These are phyloP conservation scores for Adiantum capillusveneris DNA, from an alignment of 75 land plant species.

Conservation along the genomic window DNA sequence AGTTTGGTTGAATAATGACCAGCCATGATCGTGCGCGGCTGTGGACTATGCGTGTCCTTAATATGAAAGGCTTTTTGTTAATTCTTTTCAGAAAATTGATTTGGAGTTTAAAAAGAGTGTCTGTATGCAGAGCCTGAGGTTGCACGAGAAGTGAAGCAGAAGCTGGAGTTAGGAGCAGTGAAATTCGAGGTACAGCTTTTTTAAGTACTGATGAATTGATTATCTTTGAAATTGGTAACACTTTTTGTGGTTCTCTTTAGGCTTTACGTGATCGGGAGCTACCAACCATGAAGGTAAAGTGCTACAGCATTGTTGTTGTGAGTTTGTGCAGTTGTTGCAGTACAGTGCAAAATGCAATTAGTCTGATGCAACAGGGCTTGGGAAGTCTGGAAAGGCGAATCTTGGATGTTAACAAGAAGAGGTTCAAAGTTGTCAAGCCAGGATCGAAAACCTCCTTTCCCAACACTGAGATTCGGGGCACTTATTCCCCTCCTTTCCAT, in stretches of 20 bases:
- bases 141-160: slow-evolving; percentile 82
- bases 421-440: slow-evolving; percentile 94
- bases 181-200: slow-evolving; percentile 72
- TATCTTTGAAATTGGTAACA: too few relatives aligned
- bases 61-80: too few relatives aligned
- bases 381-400: slow-evolving; percentile 82
- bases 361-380: slow-evolving; percentile 23
- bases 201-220: too few relatives aligned
- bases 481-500: slow-evolving; percentile 96
- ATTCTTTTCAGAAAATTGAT: too few relatives aligned
- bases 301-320: too few relatives aligned
- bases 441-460: slow-evolving; percentile 94
- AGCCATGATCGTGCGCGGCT: too few relatives aligned
- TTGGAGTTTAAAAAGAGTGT: too few relatives aligned
- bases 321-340: too few relatives aligned
- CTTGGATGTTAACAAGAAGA: slow-evolving; percentile 85
- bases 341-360: not conserved
- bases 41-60: too few relatives aligned
- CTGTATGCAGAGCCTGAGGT: slow-evolving; percentile 87
- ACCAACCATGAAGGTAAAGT: slow-evolving; percentile 50
- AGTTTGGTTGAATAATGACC: too few relatives aligned
- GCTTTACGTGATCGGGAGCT: slow-evolving; percentile 71
- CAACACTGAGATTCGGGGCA: slow-evolving; percentile 84
- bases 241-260: slow-evolving; percentile 34
- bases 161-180: slow-evolving; percentile 86